Conservation (phyloP, 495 filamentous ascomycete genomes). For the Massariosphaeria phaeospora region DNA sequence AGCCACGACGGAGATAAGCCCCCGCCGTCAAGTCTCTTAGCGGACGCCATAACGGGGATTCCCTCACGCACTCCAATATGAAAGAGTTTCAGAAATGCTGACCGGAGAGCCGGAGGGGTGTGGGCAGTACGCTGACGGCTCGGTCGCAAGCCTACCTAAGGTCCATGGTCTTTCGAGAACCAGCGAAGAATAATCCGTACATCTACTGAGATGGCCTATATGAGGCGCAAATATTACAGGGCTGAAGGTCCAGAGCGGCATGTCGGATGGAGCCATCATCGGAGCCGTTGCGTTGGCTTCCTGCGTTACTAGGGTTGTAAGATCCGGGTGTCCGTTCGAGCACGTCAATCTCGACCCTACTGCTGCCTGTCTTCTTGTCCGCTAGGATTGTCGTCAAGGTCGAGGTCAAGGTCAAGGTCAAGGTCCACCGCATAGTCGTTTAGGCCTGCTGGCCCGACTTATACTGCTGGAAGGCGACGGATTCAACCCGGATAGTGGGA, state of each 20-base stretch:
- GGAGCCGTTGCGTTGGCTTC: constrained; percentile 3
- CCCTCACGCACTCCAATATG: not conserved
- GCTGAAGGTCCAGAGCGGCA: not conserved
- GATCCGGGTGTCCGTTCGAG: constrained; percentile 9
- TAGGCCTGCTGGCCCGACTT: no score
- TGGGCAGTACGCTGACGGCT: no score
- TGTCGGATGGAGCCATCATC: not conserved
- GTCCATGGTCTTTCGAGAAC: constrained; percentile 5
- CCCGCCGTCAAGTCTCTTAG: constrained; percentile 5
- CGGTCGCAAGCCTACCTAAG: no score
- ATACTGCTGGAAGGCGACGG: not conserved
- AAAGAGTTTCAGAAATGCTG: constrained; percentile 20
- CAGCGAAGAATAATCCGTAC: constrained; percentile 14
- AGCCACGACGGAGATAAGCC: constrained; percentile 5
- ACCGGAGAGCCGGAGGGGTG: not conserved
- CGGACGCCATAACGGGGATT: not conserved
- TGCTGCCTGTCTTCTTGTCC: no score
- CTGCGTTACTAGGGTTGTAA: constrained; percentile 1
- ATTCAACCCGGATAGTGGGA: constrained; percentile 8
- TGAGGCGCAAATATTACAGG: not conserved
- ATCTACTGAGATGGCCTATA: not conserved
- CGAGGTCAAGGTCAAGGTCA: constrained; percentile 3
- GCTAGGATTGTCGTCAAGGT: no score
- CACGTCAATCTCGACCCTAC: constrained; percentile 1
- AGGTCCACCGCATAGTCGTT: not conserved